Evolutionary conservation across 179 eudicot genomes (phyloP).

Genomic region (Nepenthes alata): DNA sequence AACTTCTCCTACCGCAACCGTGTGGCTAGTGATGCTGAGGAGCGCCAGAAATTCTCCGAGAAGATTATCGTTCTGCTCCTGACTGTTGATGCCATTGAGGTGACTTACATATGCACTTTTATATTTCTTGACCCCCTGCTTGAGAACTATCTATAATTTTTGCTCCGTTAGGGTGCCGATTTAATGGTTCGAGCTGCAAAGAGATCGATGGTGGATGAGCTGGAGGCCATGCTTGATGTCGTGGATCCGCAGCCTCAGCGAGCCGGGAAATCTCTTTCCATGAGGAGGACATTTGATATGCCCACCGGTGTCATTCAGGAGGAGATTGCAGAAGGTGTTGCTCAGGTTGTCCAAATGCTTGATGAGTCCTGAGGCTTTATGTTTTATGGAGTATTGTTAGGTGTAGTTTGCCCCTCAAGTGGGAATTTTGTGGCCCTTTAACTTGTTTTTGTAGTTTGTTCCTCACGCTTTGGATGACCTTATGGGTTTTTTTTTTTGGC

Average conservation of each 20-base stretch:
- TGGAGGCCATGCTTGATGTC: constrained; percentile 97
- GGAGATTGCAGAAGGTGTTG: constrained; percentile 86
- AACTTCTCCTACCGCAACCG: constrained; percentile 76
- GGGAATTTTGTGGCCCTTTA: no score
- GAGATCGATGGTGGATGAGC: constrained; percentile 86
- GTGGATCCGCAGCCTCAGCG: constrained; percentile 72
- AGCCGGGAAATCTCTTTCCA: constrained; percentile 33
- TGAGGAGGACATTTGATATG: constrained; percentile 83
- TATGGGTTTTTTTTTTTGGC: no score
- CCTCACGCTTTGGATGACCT: no score
- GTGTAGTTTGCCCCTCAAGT: no score
- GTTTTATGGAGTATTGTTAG: background rate
- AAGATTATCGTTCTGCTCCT: constrained; percentile 81
- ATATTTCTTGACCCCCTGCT: background rate
- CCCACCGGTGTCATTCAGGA: constrained; percentile 60
- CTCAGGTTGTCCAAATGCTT: constrained; percentile 76
- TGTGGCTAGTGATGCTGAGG: constrained; percentile 64
- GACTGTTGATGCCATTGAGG: constrained; percentile 92
- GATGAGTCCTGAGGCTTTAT: constrained; percentile 20
- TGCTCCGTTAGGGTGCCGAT: constrained; percentile 62
- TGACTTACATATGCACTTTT: constrained; percentile 9
- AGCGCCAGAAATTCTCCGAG: constrained; percentile 77
- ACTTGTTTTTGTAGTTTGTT: no score
- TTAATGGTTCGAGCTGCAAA: constrained; percentile 81
- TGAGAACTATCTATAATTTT: background rate